Percentiles rank a stretch among this genome's conserved stretches.
phyloP scores from a whole-genome alignment of 768 basidiomycete species.

The Floccularia luteovirens region DNA sequence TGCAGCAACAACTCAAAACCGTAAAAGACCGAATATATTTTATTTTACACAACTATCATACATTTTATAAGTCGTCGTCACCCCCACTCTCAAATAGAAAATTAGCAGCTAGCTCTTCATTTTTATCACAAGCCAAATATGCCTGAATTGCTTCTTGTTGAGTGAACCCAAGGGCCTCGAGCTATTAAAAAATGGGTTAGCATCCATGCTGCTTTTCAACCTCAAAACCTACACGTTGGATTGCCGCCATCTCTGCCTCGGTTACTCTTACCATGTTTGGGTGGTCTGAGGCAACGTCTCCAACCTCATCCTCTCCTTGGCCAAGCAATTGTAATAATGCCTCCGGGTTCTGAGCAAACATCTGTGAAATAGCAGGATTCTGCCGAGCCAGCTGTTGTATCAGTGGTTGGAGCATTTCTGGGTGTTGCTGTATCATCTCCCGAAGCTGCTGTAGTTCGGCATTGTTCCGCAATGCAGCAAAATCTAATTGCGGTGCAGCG shows the following conservation, averaged over 20 bases:
- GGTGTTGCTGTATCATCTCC: slow-evolving; percentile 68
- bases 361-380: slow-evolving; percentile 72
- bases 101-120: slow-evolving; percentile 95
- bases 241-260: slow-evolving; percentile 81
- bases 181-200: slow-evolving; percentile 31
- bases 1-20: too few species aligned
- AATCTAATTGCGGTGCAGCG: slow-evolving; percentile 27
- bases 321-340: slow-evolving; percentile 58
- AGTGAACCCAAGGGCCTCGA: slow-evolving; percentile 83
- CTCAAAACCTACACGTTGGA: slow-evolving; percentile 63
- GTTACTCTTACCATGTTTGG: slow-evolving; percentile 70
- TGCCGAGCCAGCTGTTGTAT: slow-evolving; percentile 72
- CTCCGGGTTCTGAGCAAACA: slow-evolving; percentile 67
- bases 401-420: slow-evolving; percentile 66
- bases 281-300: slow-evolving; percentile 30
- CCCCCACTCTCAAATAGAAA: slow-evolving; percentile 76
- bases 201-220: slow-evolving; percentile 1
- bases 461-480: slow-evolving; percentile 49
- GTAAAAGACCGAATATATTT: too few species aligned
- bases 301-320: slow-evolving; percentile 29
- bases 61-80: slow-evolving; percentile 34
- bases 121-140: slow-evolving; percentile 92
- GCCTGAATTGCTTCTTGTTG: slow-evolving; percentile 81
- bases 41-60: neutral
- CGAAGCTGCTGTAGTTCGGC: slow-evolving; percentile 71